Percentiles rank a stretch among this genome's conserved stretches.
These are phyloP conservation scores for Mollisiaceae sp. DNA, from an alignment of 2,329 filamentous ascomycete species.

Conservation along the genomic window DNA sequence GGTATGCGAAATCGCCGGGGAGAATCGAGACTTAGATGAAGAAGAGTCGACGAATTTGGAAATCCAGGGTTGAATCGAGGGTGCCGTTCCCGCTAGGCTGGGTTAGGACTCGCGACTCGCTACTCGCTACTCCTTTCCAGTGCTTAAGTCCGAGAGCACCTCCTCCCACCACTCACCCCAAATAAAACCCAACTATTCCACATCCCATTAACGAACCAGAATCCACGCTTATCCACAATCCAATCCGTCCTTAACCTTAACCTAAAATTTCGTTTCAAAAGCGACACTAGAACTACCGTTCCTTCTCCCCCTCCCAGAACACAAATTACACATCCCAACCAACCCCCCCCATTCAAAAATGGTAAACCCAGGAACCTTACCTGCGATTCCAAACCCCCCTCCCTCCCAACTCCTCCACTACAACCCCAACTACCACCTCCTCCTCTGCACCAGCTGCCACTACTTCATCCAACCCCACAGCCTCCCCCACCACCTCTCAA, in stretches of 20 bases:
- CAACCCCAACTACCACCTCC: slow-evolving; percentile 30
- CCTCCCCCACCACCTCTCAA: slow-evolving; percentile 36
- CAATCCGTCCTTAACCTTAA: too few relatives aligned
- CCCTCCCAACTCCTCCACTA: slow-evolving; percentile 34
- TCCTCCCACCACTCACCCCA: too few relatives aligned
- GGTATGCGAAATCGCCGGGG: too few relatives aligned
- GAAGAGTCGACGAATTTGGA: too few relatives aligned
- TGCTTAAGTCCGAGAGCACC: not conserved
- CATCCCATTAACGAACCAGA: not conserved
- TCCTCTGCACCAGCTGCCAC: slow-evolving; percentile 35
- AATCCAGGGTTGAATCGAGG: not conserved
- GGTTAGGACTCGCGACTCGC: not conserved
- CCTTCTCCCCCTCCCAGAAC: not conserved
- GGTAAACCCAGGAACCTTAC: not conserved
- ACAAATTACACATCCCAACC: too few relatives aligned
- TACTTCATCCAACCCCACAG: slow-evolving; percentile 37
- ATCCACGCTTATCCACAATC: not conserved
- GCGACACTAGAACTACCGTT: too few relatives aligned
- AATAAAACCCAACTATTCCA: too few relatives aligned
- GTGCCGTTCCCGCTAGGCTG: slow-evolving; percentile 9
- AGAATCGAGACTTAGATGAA: too few relatives aligned
- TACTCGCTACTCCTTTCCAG: too few relatives aligned
- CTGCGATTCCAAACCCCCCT: not conserved
- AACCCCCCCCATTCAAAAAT: not conserved
- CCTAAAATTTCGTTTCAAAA: too few relatives aligned